Conservation (phyloP, 1,284 basidiomycete species). For the Leccinum ponderosum region DNA sequence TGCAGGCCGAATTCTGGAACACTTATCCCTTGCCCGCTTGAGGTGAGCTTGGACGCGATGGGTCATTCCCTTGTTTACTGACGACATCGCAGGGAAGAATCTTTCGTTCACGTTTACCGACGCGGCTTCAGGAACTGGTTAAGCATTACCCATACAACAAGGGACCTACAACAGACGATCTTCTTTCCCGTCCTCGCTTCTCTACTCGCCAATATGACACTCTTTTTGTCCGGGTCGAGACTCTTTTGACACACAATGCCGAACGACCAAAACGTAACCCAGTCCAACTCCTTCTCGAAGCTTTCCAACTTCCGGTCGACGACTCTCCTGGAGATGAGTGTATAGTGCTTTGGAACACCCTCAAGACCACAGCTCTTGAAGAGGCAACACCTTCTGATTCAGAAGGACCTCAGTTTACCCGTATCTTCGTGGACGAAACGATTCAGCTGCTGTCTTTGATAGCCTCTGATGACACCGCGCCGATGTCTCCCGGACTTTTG, state of each 20-base stretch:
- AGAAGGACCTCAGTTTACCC: slow-evolving; percentile 38
- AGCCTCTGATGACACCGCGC: slow-evolving; percentile 13
- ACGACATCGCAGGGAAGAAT: slow-evolving; percentile 53
- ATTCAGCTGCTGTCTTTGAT: slow-evolving; percentile 43
- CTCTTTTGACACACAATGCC: slow-evolving; percentile 41
- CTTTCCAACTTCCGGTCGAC: slow-evolving; percentile 48
- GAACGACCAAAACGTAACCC: slow-evolving; percentile 51
- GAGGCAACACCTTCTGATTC: slow-evolving; percentile 4
- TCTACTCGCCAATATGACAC: slow-evolving; percentile 63
- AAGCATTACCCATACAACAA: slow-evolving; percentile 63
- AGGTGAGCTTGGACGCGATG: slow-evolving; percentile 44
- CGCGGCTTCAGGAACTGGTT: slow-evolving; percentile 67
- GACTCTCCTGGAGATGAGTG: slow-evolving; percentile 37
- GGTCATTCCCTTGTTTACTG: neutral
- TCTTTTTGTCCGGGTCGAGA: slow-evolving; percentile 63
- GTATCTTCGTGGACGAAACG: slow-evolving; percentile 68
- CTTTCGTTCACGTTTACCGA: slow-evolving; percentile 56
- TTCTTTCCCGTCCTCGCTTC: slow-evolving; percentile 59
- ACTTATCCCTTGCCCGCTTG: slow-evolving; percentile 68
- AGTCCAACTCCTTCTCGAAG: slow-evolving; percentile 58
- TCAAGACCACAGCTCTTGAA: slow-evolving; percentile 44
- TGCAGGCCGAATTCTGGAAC: slow-evolving; percentile 67
- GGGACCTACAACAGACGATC: slow-evolving; percentile 40
- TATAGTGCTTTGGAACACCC: slow-evolving; percentile 50
- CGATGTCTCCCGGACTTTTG: slow-evolving; percentile 22